These are phyloP conservation scores for Tulasnella sp. DNA, from an alignment of 768 basidiomycete genomes.

Conservation along the genomic window DNA sequence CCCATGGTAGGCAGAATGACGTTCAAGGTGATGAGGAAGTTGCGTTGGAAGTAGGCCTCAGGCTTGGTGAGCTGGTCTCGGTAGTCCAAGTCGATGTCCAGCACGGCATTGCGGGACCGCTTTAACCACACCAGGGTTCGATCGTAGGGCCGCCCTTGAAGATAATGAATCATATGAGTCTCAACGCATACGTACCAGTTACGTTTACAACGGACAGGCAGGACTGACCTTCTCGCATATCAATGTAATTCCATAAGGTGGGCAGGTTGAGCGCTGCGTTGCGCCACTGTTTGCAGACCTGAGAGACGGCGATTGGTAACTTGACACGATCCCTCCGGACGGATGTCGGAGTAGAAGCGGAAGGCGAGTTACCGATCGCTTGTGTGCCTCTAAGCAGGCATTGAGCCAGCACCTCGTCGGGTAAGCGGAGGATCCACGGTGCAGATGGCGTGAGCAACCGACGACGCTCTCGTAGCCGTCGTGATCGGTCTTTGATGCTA, in stretches of 20 bases:
- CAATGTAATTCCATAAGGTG: slow-evolving; percentile 10
- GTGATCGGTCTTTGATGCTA: neutral
- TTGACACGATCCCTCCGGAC: neutral
- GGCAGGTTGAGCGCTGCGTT: neutral
- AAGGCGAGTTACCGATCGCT: neutral
- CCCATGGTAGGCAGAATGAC: slow-evolving; percentile 6
- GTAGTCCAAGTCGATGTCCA: slow-evolving; percentile 13
- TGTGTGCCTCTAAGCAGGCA: slow-evolving; percentile 1
- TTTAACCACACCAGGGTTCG: slow-evolving; percentile 11
- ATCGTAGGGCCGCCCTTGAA: slow-evolving; percentile 7
- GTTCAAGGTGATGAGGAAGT: slow-evolving; percentile 15
- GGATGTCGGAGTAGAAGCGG: neutral
- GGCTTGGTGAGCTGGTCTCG: neutral
- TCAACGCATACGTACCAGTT: too few species aligned
- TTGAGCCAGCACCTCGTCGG: slow-evolving; percentile 9
- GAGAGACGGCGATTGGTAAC: slow-evolving; percentile 9
- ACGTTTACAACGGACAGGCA: too few species aligned
- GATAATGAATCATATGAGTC: slow-evolving; percentile 3
- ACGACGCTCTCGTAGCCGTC: neutral
- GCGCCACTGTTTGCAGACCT: slow-evolving; percentile 12
- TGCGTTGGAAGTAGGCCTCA: slow-evolving; percentile 5
- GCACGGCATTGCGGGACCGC: slow-evolving; percentile 8
- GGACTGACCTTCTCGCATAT: slow-evolving; percentile 11
- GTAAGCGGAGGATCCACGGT: slow-evolving; percentile 11
- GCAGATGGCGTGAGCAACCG: slow-evolving; percentile 5